A percentile compares a stretch with the other conserved stretches of the same genome.
These are phyloP conservation scores for Phytophthora foliorum DNA, from an alignment of 352 stramenopile species.

Conservation along the genomic window DNA sequence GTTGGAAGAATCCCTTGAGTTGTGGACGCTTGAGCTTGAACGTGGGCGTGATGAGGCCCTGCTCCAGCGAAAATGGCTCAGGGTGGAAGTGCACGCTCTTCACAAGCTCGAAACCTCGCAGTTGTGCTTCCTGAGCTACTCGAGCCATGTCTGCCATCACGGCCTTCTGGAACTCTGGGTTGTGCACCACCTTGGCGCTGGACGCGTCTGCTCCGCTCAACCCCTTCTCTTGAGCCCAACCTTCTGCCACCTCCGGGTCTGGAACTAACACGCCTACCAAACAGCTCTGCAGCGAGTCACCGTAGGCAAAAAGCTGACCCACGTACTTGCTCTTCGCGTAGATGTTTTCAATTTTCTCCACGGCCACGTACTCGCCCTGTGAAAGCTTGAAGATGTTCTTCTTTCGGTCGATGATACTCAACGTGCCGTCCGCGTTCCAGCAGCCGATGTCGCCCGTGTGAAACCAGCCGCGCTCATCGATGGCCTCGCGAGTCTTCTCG, in stretches of 20 bases:
- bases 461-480: constrained; percentile 94
- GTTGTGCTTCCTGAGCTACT: constrained; percentile 47
- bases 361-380: constrained; percentile 95
- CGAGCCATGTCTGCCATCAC: constrained; percentile 34
- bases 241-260: constrained; percentile 50
- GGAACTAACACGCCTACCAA: constrained; percentile 94
- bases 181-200: constrained; percentile 41
- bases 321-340: constrained; percentile 92
- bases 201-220: constrained; percentile 33
- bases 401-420: constrained; percentile 90
- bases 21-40: constrained; percentile 94
- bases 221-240: constrained; percentile 44
- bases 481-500: constrained; percentile 88
- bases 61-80: constrained; percentile 86
- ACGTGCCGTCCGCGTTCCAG: constrained; percentile 92
- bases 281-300: constrained; percentile 93
- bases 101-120: constrained; percentile 92
- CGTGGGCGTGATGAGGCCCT: constrained; percentile 93
- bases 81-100: constrained; percentile 84
- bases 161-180: constrained; percentile 55
- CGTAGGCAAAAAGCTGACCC: constrained; percentile 94
- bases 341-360: constrained; percentile 97
- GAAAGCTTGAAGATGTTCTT: constrained; percentile 94
- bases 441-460: constrained; percentile 95
- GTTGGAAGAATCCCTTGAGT: constrained; percentile 62